phyloP scores from a whole-genome alignment of 2,329 filamentous ascomycete genomes.

The Fragosphaeria purpurea region DNA sequence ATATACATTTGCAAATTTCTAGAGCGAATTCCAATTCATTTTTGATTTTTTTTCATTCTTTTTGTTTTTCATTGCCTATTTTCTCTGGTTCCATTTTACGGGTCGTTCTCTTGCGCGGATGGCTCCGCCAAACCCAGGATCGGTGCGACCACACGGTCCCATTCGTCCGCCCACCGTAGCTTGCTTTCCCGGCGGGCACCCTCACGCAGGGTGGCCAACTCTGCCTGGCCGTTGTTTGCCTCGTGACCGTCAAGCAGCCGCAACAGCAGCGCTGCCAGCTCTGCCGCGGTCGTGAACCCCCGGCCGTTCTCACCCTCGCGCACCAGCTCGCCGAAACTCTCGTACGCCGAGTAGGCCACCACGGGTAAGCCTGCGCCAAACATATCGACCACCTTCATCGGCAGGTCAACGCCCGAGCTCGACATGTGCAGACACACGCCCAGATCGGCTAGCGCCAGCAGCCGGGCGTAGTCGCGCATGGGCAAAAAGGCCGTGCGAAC shows the following conservation, averaged over 20 bases:
- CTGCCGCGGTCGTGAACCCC: slow-evolving; percentile 65
- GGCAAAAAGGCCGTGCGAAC: slow-evolving; percentile 79
- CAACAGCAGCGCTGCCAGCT: slow-evolving; percentile 53
- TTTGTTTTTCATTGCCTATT: background rate
- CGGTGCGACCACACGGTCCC: slow-evolving; percentile 71
- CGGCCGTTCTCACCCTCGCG: slow-evolving; percentile 76
- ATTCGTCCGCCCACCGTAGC: slow-evolving; percentile 83
- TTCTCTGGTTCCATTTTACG: background rate
- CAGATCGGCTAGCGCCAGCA: slow-evolving; percentile 78
- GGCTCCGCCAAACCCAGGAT: slow-evolving; percentile 44
- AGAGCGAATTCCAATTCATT: background rate
- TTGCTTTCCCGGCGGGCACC: slow-evolving; percentile 67
- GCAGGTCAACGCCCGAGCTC: slow-evolving; percentile 86
- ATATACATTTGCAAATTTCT: too few relatives aligned
- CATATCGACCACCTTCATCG: slow-evolving; percentile 99
- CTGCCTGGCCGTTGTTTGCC: slow-evolving; percentile 25
- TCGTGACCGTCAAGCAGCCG: slow-evolving; percentile 47
- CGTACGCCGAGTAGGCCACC: slow-evolving; percentile 73
- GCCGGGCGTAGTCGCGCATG: slow-evolving; percentile 69
- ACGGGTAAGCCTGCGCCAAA: slow-evolving; percentile 91
- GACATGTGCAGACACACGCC: slow-evolving; percentile 89
- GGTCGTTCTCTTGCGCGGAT: background rate
- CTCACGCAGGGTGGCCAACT: slow-evolving; percentile 46
- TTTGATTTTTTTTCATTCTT: background rate
- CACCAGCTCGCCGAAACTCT: slow-evolving; percentile 86